phyloP scores from a whole-genome alignment of 306 rosid species.

The Cyamopsis tetragonoloba region DNA sequence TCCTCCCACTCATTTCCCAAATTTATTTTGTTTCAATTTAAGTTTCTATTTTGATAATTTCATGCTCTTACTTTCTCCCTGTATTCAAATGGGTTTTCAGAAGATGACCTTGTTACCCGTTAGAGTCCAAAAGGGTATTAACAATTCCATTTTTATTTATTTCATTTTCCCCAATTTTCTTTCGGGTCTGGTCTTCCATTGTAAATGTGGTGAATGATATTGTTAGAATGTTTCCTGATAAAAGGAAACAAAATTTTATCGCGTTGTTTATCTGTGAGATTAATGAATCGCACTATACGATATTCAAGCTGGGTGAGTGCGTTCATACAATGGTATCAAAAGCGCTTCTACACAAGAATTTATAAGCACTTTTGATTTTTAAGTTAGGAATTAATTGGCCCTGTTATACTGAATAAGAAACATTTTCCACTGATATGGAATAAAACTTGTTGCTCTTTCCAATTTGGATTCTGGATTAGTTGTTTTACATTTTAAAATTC shows the following conservation, averaged over 20 bases:
- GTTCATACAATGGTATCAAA: neutral
- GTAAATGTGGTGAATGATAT: neutral
- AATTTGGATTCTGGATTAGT: neutral
- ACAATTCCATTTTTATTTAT: neutral
- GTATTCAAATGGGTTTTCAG: neutral
- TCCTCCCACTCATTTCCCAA: neutral
- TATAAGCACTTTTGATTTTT: neutral
- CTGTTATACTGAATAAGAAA: constrained; percentile 4
- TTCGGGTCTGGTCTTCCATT: neutral
- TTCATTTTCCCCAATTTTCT: neutral
- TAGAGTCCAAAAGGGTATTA: neutral
- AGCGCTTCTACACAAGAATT: neutral
- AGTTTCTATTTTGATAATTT: constrained; percentile 15
- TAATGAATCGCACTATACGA: neutral
- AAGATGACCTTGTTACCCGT: neutral
- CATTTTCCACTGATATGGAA: neutral
- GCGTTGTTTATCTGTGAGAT: neutral
- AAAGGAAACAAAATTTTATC: neutral
- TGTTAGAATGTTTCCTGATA: neutral
- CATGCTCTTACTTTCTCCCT: neutral
- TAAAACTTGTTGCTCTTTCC: neutral
- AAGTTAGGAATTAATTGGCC: neutral
- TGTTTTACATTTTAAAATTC: neutral
- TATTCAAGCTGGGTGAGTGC: neutral
- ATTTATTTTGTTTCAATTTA: neutral